Evolutionary conservation across 345 rosid genomes (phyloP).

Genomic region (Clausena lansium): DNA sequence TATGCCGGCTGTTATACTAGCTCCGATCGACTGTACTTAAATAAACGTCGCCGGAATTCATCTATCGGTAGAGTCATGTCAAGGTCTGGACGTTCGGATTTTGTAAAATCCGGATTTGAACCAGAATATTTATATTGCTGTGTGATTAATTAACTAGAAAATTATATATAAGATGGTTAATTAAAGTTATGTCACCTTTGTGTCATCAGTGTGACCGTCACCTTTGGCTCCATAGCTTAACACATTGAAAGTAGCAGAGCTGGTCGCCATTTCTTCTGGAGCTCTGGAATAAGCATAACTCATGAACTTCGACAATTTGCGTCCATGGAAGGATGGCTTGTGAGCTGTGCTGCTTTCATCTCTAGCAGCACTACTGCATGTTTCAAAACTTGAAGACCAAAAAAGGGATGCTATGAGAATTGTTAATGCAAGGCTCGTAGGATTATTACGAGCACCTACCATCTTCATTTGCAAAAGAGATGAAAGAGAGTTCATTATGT

Average conservation of each 20-base stretch:
- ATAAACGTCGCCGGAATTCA: neutral
- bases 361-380: conserved; percentile 54
- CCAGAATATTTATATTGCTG: too few relatives aligned
- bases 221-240: conserved; percentile 78
- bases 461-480: conserved; percentile 24
- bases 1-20: neutral
- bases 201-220: conserved; percentile 69
- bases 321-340: conserved; percentile 8
- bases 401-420: conserved; percentile 31
- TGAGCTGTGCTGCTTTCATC: conserved; percentile 26
- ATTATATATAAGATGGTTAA: neutral
- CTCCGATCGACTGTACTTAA: neutral
- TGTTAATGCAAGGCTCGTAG: conserved; percentile 21
- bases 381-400: conserved; percentile 28
- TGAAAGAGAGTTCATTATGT: neutral
- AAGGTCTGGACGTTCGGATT: too few relatives aligned
- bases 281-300: conserved; percentile 1
- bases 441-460: conserved; percentile 18
- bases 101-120: too few relatives aligned
- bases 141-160: neutral
- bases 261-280: conserved; percentile 1
- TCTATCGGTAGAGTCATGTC: neutral
- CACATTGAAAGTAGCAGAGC: conserved; percentile 47
- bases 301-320: conserved; percentile 13
- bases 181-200: conserved; percentile 44